Evolutionary conservation across 73 alveolate species (phyloP).

Genomic region (Effrenium voratum): DNA sequence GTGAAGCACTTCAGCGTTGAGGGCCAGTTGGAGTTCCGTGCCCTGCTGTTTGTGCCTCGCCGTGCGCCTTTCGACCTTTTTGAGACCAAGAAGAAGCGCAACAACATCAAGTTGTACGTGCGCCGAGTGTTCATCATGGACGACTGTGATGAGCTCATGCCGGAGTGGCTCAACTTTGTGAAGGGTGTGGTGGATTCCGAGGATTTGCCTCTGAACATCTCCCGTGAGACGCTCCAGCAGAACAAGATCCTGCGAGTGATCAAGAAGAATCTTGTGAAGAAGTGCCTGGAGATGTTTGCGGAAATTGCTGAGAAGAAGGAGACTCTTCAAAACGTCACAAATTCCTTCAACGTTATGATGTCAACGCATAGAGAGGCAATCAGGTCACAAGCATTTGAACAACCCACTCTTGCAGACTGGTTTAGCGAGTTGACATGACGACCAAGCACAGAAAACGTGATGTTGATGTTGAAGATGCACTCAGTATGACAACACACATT

Average conservation of each 20-base stretch:
- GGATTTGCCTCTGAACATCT: constrained; percentile 99
- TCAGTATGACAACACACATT: too few relatives aligned
- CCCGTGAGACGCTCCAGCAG: constrained; percentile 99
- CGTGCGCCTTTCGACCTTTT: constrained; percentile 99
- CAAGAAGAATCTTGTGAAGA: constrained; percentile 99
- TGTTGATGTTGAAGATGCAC: too few relatives aligned
- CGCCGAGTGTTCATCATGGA: constrained; percentile 99
- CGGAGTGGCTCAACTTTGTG: constrained; percentile 99
- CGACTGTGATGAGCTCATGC: constrained; percentile 99
- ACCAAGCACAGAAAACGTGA: too few relatives aligned
- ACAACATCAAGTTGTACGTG: constrained; percentile 95
- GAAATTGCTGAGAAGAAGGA: constrained; percentile 98
- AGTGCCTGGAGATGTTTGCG: constrained; percentile 99
- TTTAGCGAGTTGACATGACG: too few relatives aligned
- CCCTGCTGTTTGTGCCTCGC: constrained; percentile 99
- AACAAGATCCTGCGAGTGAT: constrained; percentile 99
- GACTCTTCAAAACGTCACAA: neutral
- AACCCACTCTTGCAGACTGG: too few relatives aligned
- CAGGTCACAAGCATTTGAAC: too few relatives aligned
- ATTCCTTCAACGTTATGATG: too few relatives aligned
- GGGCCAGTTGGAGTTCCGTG: constrained; percentile 99
- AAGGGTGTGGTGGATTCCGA: constrained; percentile 99
- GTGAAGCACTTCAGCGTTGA: constrained; percentile 99
- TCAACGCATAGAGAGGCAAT: too few relatives aligned
- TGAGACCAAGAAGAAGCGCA: constrained; percentile 98